Evolutionary conservation across 371 early-diverging fungal genomes (phyloP).

Genomic region (Mortierella sp.): DNA sequence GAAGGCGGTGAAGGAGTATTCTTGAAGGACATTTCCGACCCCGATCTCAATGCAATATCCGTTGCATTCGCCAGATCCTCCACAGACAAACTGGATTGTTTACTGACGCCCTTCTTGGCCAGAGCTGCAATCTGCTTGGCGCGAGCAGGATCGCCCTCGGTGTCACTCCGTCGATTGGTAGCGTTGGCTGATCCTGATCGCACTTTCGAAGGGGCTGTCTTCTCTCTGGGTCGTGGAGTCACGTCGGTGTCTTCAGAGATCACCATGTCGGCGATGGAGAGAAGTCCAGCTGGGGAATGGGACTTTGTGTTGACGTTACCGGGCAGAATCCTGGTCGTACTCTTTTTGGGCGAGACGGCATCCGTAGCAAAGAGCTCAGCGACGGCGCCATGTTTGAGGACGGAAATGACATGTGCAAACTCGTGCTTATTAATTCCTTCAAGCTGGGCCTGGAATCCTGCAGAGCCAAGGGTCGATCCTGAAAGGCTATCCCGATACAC

Average conservation of each 20-base stretch:
- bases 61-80: constrained; percentile 49
- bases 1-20: constrained; percentile 11
- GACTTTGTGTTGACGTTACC: constrained; percentile 15
- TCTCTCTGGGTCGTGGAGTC: constrained; percentile 28
- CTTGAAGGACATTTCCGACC: constrained; percentile 31
- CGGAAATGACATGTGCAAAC: constrained; percentile 22
- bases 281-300: background rate
- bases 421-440: constrained; percentile 44
- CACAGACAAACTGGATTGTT: constrained; percentile 39
- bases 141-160: constrained; percentile 24
- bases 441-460: constrained; percentile 42
- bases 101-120: constrained; percentile 23
- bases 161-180: constrained; percentile 7
- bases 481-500: constrained; percentile 51
- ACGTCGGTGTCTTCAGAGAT: constrained; percentile 20
- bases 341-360: background rate
- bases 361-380: constrained; percentile 22
- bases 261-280: background rate
- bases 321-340: constrained; percentile 21
- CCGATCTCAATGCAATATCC: constrained; percentile 29
- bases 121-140: constrained; percentile 30
- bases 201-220: background rate
- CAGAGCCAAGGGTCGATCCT: constrained; percentile 53
- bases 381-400: constrained; percentile 25
- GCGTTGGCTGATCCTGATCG: background rate